Conservation (phyloP, 169 alveolate genomes). For the Babesia gibsoni region DNA sequence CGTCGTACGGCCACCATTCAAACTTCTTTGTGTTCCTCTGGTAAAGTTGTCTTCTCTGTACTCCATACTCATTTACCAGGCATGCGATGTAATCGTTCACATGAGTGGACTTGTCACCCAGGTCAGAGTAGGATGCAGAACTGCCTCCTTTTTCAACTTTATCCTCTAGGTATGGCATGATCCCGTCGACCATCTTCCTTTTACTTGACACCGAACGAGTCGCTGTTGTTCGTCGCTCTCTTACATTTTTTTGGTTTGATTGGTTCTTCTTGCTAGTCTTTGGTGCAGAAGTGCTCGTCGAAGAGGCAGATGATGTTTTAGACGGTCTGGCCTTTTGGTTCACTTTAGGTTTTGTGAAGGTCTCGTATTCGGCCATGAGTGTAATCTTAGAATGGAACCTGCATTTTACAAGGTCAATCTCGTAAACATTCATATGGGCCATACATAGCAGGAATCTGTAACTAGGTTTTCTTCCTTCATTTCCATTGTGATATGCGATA, state of each 20-base stretch:
- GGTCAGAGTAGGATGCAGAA: background rate
- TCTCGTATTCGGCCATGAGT: slow-evolving; percentile 3
- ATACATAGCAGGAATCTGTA: slow-evolving; percentile 49
- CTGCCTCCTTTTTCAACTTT: background rate
- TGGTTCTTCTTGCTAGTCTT: background rate
- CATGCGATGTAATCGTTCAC: background rate
- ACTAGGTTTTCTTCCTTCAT: background rate
- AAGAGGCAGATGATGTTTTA: background rate
- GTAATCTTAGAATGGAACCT: slow-evolving; percentile 14
- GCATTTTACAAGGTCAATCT: slow-evolving; percentile 14
- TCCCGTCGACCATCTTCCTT: background rate
- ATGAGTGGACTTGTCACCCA: background rate
- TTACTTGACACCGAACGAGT: background rate
- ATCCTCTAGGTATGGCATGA: background rate
- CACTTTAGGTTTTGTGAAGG: background rate
- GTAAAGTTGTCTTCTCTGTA: background rate
- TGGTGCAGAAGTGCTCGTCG: background rate
- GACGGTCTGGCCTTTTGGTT: too few relatives aligned
- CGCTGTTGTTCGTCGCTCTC: background rate
- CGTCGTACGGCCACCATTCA: slow-evolving; percentile 42
- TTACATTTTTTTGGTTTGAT: background rate
- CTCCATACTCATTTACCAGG: slow-evolving; percentile 20
- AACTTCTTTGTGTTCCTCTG: slow-evolving; percentile 31
- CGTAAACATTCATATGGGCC: slow-evolving; percentile 21
- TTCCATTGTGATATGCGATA: background rate